Conservation (phyloP, 352 stramenopile genomes). For the Pythium folliculosum region DNA sequence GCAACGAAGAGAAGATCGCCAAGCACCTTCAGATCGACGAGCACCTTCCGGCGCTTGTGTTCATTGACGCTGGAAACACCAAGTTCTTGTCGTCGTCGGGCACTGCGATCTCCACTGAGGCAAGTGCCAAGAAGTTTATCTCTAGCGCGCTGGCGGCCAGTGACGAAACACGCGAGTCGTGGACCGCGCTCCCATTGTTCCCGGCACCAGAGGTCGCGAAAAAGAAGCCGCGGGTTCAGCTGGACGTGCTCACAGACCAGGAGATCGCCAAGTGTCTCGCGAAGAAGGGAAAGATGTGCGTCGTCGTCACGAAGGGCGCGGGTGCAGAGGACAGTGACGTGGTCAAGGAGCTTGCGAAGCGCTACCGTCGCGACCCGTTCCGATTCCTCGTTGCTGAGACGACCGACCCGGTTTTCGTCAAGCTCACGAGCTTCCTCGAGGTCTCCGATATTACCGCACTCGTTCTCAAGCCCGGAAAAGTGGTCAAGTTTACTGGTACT, state of each 20-base stretch:
- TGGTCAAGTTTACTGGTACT: conserved; percentile 66
- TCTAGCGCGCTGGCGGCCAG: conserved; percentile 38
- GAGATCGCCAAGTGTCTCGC: conserved; percentile 44
- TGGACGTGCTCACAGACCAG: conserved; percentile 42
- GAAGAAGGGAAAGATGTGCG: conserved; percentile 73
- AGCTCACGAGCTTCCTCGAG: conserved; percentile 42
- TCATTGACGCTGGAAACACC: conserved; percentile 46
- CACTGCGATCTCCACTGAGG: conserved; percentile 37
- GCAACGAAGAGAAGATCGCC: conserved; percentile 66
- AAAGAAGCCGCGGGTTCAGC: conserved; percentile 59
- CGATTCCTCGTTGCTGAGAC: conserved; percentile 48
- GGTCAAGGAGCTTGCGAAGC: conserved; percentile 67
- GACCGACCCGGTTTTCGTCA: conserved; percentile 39
- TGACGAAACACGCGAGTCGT: conserved; percentile 28
- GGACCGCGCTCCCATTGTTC: conserved; percentile 55
- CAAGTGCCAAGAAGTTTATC: conserved; percentile 65
- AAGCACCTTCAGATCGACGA: conserved; percentile 61
- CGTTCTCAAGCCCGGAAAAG: conserved; percentile 62
- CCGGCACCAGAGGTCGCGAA: conserved; percentile 67
- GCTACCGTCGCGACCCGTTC: conserved; percentile 79
- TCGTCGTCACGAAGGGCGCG: conserved; percentile 47
- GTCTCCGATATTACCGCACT: conserved; percentile 35
- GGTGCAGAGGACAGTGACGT: conserved; percentile 25
- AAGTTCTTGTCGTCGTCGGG: conserved; percentile 48
- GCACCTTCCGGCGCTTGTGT: conserved; percentile 64